Evolutionary conservation across 495 filamentous ascomycete genomes (phyloP).

Genomic region (Opeltia flavorubescens): DNA sequence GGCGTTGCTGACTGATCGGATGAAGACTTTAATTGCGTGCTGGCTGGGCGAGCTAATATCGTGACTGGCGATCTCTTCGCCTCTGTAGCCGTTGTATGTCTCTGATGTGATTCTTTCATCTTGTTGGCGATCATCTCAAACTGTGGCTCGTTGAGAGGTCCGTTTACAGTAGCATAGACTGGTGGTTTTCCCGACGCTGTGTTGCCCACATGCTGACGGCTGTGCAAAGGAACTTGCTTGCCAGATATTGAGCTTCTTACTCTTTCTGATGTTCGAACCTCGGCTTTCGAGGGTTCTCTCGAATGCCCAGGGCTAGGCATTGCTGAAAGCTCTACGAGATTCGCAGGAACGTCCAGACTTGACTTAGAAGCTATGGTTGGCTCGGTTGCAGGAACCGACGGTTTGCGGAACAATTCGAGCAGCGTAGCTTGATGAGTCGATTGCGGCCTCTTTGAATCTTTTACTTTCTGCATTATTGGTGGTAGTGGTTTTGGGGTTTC

Average conservation of each 20-base stretch:
- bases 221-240: not conserved
- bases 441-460: not conserved
- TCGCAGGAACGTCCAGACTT: conserved; percentile 2
- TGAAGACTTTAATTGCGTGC: conserved; percentile 3
- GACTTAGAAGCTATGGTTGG: not conserved
- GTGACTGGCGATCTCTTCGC: conserved; percentile 7
- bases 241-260: not conserved
- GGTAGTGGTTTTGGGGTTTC: not conserved
- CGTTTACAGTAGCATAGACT: conserved; percentile 35
- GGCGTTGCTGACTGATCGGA: not conserved
- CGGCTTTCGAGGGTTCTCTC: conserved; percentile 6
- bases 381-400: conserved; percentile 8
- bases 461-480: conserved; percentile 9
- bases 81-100: not conserved
- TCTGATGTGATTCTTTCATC: not conserved
- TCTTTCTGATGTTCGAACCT: not conserved
- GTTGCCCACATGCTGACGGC: not conserved
- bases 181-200: conserved; percentile 7
- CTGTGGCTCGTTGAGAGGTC: conserved; percentile 35
- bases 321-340: conserved; percentile 17
- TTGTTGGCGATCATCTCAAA: conserved; percentile 22
- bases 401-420: conserved; percentile 19
- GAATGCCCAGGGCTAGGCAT: conserved; percentile 11
- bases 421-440: conserved; percentile 18
- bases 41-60: conserved; percentile 12